phyloP scores from a whole-genome alignment of 2,329 filamentous ascomycete genomes.

The Apiospora rasikravindrae region DNA sequence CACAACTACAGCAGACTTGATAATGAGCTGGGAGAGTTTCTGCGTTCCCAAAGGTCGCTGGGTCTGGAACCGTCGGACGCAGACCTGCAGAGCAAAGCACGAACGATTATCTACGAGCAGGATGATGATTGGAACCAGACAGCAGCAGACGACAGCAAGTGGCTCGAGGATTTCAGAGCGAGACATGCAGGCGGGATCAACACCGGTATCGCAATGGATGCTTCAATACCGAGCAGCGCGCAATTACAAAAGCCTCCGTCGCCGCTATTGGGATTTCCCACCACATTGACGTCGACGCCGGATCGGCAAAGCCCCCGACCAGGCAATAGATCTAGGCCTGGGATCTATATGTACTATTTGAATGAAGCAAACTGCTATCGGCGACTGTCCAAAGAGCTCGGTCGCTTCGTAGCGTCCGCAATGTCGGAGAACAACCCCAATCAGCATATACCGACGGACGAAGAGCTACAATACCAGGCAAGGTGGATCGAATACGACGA shows the following conservation, averaged over 20 bases:
- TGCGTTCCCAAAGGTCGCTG: conserved; percentile 48
- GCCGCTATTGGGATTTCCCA: conserved; percentile 20
- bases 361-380: conserved; percentile 67
- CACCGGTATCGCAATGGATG: conserved; percentile 29
- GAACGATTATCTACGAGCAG: conserved; percentile 62
- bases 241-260: conserved; percentile 24
- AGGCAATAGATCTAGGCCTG: not conserved
- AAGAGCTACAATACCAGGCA: conserved; percentile 68
- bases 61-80: conserved; percentile 58
- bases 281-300: not conserved
- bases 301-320: conserved; percentile 18
- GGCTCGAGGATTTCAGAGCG: conserved; percentile 58
- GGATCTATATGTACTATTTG: conserved; percentile 50
- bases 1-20: conserved; percentile 64
- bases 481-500: conserved; percentile 68
- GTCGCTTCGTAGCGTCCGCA: conserved; percentile 55
- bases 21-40: conserved; percentile 58
- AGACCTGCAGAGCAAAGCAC: conserved; percentile 61
- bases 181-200: conserved; percentile 43
- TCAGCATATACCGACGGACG: conserved; percentile 62
- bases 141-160: conserved; percentile 59
- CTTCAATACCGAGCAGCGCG: conserved; percentile 25
- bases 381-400: conserved; percentile 58
- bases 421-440: conserved; percentile 67
- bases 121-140: conserved; percentile 71